phyloP scores from a whole-genome alignment of 2,329 filamentous ascomycete genomes.

The Rosellinia necatrix region DNA sequence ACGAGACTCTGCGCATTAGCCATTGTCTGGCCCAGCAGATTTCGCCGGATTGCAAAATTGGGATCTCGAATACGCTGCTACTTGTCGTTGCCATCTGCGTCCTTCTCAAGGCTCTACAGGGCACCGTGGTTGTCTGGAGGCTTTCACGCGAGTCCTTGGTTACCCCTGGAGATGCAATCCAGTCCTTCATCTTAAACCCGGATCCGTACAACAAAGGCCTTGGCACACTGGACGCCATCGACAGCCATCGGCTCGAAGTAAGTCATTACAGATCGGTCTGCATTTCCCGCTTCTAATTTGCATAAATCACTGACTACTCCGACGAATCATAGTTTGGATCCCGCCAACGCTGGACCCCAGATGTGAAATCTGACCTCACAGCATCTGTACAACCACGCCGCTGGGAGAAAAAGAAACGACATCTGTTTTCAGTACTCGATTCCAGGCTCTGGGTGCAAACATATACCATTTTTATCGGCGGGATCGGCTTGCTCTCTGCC shows the following conservation, averaged over 20 bases:
- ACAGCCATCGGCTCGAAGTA: background rate
- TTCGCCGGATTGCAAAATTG: background rate
- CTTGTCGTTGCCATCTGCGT: background rate
- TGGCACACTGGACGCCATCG: background rate
- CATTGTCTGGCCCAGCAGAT: background rate
- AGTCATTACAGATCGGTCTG: background rate
- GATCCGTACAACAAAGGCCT: background rate
- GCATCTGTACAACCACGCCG: background rate
- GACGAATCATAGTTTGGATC: background rate
- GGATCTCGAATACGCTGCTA: background rate
- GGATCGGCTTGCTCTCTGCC: background rate
- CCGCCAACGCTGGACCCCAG: background rate
- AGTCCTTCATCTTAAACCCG: slow-evolving; percentile 6
- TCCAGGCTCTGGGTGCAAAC: background rate
- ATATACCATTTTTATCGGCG: background rate
- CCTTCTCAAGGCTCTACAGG: background rate
- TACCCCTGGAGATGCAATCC: slow-evolving; percentile 6
- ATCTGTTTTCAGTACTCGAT: background rate
- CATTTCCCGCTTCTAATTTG: too few species aligned
- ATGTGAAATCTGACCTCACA: background rate
- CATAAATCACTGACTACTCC: background rate
- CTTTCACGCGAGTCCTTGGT: background rate
- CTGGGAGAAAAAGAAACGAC: background rate
- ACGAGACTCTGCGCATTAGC: background rate
- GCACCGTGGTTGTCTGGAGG: background rate